Base-by-base conservation (phyloP, 129 eudicot genomes). In the Helichrysum umbraculigerum region DNA sequence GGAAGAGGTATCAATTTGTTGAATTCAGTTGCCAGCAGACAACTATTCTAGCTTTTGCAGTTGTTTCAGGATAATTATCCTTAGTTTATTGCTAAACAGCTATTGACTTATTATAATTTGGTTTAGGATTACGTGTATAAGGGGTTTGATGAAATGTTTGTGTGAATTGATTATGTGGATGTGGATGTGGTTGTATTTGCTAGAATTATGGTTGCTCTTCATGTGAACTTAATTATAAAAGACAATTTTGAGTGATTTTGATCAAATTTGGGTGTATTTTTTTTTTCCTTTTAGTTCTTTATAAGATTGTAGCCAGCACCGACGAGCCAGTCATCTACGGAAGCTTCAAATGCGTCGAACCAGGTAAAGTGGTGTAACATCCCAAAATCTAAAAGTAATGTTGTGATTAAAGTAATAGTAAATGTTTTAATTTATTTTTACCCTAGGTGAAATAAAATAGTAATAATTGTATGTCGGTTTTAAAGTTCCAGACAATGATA, bases 51-150 rank as follows among this genome's bases (percentile, higher is more conserved):
- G 97, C 97, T n/a, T 7, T 83, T 90, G 3, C 97, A 85, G 28
- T 70, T 93, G 80, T 85, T 93, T 41, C 98, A 93, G 81, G 98
- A 93, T 59, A 88, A 93, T 57, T 93, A 90, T 50, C 98, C 98
- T 22, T 97, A 93, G 73, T 93, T 93, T 73, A 96, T 90, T 1
- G 98, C 97, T 60, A 93, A 88, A 64, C 98, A 93, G 97, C 97
- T 93, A 85, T 19, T n/a, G 22, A 15, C 19, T n/a, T 1, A 2
- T 20, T 56, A n/a, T n/a, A 4, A 15, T 54, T 30, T 37, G 60
- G 42, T 20, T 22, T 47, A 9, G 60, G 76, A 44, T 1, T 59
- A 42, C 29, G 39, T 42, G 20, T 39, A 39, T 39, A 8, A 39
- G 44, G 47, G 69, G 71, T 70, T 70, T 5, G 81, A 69, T 29